Conservation (phyloP, 169 alveolate genomes). For the Plasmodium reichenowi region DNA sequence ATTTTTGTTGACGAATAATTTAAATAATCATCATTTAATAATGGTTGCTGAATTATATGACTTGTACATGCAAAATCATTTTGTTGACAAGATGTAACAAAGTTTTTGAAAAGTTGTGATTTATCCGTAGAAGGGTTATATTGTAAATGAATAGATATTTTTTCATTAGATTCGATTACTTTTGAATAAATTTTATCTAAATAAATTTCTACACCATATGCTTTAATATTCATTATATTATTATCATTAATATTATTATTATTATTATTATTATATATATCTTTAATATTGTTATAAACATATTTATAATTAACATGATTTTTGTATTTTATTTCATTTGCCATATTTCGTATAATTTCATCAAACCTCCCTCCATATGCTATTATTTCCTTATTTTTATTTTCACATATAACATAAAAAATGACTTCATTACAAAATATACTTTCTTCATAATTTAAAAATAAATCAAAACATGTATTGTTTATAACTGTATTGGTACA, state of each 20-base stretch:
- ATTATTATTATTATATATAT: background rate
- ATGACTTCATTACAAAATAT: slow-evolving; percentile 61
- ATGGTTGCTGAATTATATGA: slow-evolving; percentile 16
- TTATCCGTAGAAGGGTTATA: slow-evolving; percentile 20
- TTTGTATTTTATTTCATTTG: background rate
- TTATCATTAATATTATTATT: background rate
- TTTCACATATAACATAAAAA: slow-evolving; percentile 65
- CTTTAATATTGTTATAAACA: background rate
- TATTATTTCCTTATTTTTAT: slow-evolving; percentile 65
- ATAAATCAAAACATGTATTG: slow-evolving; percentile 57
- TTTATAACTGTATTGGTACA: slow-evolving; percentile 46
- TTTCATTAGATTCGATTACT: slow-evolving; percentile 44
- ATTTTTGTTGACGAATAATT: slow-evolving; percentile 53
- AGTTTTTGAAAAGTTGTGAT: slow-evolving; percentile 48
- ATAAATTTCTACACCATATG: slow-evolving; percentile 70
- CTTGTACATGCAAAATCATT: slow-evolving; percentile 53
- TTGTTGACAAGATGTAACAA: slow-evolving; percentile 16
- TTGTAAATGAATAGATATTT: slow-evolving; percentile 30
- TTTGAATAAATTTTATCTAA: slow-evolving; percentile 54
- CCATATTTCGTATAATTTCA: slow-evolving; percentile 30
- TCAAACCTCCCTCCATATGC: slow-evolving; percentile 73
- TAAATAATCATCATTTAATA: slow-evolving; percentile 10
- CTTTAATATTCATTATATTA: slow-evolving; percentile 23
- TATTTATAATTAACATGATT: background rate
- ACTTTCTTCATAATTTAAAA: slow-evolving; percentile 70